phyloP scores from a whole-genome alignment of 345 rosid genomes.

The Pugionium cornutum region DNA sequence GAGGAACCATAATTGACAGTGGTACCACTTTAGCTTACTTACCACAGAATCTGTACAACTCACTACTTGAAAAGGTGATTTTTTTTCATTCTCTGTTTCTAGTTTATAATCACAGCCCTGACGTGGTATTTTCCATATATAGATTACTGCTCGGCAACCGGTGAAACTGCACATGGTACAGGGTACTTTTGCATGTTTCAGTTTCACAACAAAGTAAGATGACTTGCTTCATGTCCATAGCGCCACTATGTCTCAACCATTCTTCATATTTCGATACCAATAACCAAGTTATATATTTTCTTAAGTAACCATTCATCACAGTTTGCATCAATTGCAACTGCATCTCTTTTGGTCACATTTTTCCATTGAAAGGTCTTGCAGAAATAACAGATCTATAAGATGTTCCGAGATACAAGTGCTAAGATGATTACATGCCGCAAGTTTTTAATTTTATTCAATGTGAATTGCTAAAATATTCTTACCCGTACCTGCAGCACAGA shows the following conservation, averaged over 20 bases:
- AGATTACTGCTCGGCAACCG: conserved; percentile 52
- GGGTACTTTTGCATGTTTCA: conserved; percentile 65
- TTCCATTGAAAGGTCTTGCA: too few relatives aligned
- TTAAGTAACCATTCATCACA: too few relatives aligned
- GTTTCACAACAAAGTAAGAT: conserved; percentile 59
- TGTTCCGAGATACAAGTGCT: too few relatives aligned
- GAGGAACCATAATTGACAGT: conserved; percentile 35
- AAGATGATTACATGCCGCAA: neutral
- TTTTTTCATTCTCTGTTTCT: conserved; percentile 3
- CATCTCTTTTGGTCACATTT: too few relatives aligned
- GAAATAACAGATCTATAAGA: too few relatives aligned
- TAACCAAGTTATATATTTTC: too few relatives aligned
- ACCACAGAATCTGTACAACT: conserved; percentile 54
- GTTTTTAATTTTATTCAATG: neutral
- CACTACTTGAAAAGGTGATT: conserved; percentile 57
- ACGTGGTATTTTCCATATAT: conserved; percentile 9
- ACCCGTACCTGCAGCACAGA: conserved; percentile 41
- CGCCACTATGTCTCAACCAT: neutral
- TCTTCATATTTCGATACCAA: too few relatives aligned
- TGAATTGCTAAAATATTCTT: conserved; percentile 10
- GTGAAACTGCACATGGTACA: conserved; percentile 38
- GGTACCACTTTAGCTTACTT: conserved; percentile 95
- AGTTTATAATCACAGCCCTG: conserved; percentile 15
- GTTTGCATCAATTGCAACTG: too few relatives aligned
- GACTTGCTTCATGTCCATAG: conserved; percentile 18